Evolutionary conservation across 2,329 filamentous ascomycete genomes (phyloP).

Genomic region (Albifimbria verrucaria): DNA sequence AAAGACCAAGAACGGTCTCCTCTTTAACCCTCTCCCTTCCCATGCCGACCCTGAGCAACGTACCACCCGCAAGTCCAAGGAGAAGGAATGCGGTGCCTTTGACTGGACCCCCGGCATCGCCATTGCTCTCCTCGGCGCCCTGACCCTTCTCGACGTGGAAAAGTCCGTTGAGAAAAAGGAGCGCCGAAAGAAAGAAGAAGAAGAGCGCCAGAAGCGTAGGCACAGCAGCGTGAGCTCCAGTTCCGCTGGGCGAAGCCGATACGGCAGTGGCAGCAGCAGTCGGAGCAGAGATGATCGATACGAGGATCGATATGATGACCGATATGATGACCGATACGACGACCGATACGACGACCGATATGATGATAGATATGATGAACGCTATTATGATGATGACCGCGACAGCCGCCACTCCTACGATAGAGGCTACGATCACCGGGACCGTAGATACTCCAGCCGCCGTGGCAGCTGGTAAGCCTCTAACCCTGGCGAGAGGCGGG

Average conservation of each 20-base stretch:
- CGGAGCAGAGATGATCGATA: neutral
- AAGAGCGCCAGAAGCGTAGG: neutral
- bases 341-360: neutral
- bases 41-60: slow-evolving; percentile 35
- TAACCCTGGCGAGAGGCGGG: too few species aligned
- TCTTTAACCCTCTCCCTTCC: slow-evolving; percentile 30
- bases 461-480: neutral
- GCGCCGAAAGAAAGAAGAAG: neutral
- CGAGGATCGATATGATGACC: neutral
- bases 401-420: neutral
- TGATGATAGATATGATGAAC: neutral
- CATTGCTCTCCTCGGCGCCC: slow-evolving; percentile 32
- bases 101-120: slow-evolving; percentile 37
- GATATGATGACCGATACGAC: neutral
- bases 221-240: slow-evolving; percentile 3
- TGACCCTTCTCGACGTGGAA: slow-evolving; percentile 32
- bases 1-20: neutral
- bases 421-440: neutral
- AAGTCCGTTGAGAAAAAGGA: slow-evolving; percentile 2
- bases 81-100: slow-evolving; percentile 35
- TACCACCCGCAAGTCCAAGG: slow-evolving; percentile 31
- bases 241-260: too few species aligned
- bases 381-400: neutral
- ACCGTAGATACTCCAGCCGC: neutral
- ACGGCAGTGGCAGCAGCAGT: neutral